Evolutionary conservation across 306 rosid genomes (phyloP).

Genomic region (Gleditsia sinensis): DNA sequence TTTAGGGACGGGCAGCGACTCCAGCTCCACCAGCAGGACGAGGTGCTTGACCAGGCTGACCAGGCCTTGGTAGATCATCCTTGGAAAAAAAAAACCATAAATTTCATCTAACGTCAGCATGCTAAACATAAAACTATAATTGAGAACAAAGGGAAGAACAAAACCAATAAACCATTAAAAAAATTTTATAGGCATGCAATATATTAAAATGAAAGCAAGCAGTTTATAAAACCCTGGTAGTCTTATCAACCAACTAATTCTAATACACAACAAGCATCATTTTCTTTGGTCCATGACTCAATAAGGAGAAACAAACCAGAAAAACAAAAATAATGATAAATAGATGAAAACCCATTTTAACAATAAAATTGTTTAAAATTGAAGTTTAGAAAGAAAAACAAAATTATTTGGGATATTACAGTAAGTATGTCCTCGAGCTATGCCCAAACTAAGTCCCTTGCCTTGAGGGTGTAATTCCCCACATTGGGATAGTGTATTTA

Average conservation of each 20-base stretch:
- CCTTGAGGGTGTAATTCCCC: too few relatives aligned
- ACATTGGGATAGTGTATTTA: too few relatives aligned
- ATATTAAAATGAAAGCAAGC: not conserved
- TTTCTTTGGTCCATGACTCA: not conserved
- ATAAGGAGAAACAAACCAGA: not conserved
- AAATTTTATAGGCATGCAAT: not conserved
- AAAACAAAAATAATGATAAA: not conserved
- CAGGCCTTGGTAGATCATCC: constrained; percentile 76
- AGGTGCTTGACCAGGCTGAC: constrained; percentile 72
- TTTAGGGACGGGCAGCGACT: constrained; percentile 50
- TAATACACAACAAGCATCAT: not conserved
- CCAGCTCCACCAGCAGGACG: constrained; percentile 63
- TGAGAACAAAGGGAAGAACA: not conserved
- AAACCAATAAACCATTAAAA: not conserved
- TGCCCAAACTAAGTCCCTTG: too few relatives aligned
- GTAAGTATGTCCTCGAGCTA: too few relatives aligned
- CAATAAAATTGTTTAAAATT: not conserved
- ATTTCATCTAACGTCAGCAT: not conserved
- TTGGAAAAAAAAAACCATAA: constrained; percentile 32
- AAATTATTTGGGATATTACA: too few relatives aligned
- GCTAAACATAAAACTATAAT: not conserved
- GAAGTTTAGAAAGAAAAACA: not conserved
- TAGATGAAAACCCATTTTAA: not conserved
- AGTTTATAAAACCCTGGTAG: not conserved
- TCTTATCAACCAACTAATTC: not conserved